Percentiles rank a stretch among this genome's conserved stretches.
Conservation (phyloP, 768 basidiomycete species). For the Pleurotus ostreatus region DNA sequence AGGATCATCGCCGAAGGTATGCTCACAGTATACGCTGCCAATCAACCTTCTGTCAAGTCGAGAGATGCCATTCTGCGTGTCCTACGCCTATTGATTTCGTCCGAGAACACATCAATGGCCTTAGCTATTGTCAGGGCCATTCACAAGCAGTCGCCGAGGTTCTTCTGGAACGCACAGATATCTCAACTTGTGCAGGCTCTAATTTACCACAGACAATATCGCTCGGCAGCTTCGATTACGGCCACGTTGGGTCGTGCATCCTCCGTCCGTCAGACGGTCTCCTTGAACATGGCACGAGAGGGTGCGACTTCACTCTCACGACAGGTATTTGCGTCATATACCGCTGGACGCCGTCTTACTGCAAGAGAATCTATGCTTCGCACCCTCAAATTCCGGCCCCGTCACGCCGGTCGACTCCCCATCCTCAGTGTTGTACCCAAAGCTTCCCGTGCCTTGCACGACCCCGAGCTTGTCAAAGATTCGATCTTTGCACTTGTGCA, state of each 20-base stretch:
- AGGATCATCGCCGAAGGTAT: slow-evolving; percentile 30
- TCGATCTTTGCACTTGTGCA: slow-evolving; percentile 35
- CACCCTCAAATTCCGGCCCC: slow-evolving; percentile 20
- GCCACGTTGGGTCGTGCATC: slow-evolving; percentile 16
- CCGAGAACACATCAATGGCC: slow-evolving; percentile 30
- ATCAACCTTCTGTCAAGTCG: slow-evolving; percentile 22
- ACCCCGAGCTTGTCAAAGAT: slow-evolving; percentile 24
- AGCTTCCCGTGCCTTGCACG: slow-evolving; percentile 18
- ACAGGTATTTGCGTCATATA: slow-evolving; percentile 6
- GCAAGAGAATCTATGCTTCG: slow-evolving; percentile 21
- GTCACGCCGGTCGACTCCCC: slow-evolving; percentile 12
- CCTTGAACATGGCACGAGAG: slow-evolving; percentile 22
- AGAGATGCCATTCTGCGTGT: slow-evolving; percentile 48
- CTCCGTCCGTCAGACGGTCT: slow-evolving; percentile 27
- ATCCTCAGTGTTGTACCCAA: slow-evolving; percentile 20
- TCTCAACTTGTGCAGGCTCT: slow-evolving; percentile 35
- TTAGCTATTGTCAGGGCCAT: slow-evolving; percentile 38
- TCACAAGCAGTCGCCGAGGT: slow-evolving; percentile 24
- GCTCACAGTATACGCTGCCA: slow-evolving; percentile 28
- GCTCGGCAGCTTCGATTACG: slow-evolving; percentile 28
- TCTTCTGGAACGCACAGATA: slow-evolving; percentile 37
- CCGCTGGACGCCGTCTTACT: slow-evolving; percentile 9
- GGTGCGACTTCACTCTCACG: slow-evolving; percentile 28
- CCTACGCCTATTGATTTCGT: slow-evolving; percentile 33
- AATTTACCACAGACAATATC: slow-evolving; percentile 34